Evolutionary conservation across 495 filamentous ascomycete genomes (phyloP), one percentile per base, ranked within the genome.

Genomic region (Lasiosphaeria hispida): DNA sequence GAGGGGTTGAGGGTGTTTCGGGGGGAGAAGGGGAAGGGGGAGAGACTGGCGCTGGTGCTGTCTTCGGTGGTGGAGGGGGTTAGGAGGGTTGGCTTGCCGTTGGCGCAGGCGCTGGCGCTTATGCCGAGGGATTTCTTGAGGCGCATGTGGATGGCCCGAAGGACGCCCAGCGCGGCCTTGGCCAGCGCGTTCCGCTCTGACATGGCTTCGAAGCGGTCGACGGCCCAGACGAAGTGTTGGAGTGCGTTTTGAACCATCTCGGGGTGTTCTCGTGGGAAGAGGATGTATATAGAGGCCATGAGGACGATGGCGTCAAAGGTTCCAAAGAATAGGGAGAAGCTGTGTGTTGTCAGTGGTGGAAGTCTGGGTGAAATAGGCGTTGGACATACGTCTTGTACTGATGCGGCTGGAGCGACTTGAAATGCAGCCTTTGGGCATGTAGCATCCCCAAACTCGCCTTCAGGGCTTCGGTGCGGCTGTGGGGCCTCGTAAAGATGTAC

Each of bases 231-330:
- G 62, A 83, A 80, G 55, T 81, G 77, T 47, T 80, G 73, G 2
- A 80, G 56, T n/a, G 76, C 71, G 41, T 75, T 68, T 13, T 69
- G 60, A 13, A 75, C 63, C 41, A 75, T 47, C 33, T 78, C 74
- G 10, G 57, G 48, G 51, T 81, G 73, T 48, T 83, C 76, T 13
- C 68, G 64, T 7, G 81, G 79, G 57, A 82, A 82, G 7, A 80
- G 58, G 36, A 84, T 79, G 63, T 78, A 85, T 50, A 86, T 77
- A 14, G 83, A 80, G 4, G 82, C 75, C 50, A 85, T 77, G 52
- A 87, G 74, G 33, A 86, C 77, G 53, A 84, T 75, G 15, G 84
- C 83, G 65, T 87, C 84, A 56, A 87, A 87, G 1, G 81, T 85
- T 44, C 78, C 79, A 36, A 83, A 80, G 54, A 85, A 81, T 8